Percentiles rank a stretch among this genome's conserved stretches.
Evolutionary conservation across 2,329 filamentous ascomycete genomes (phyloP).

Genomic region (Penicillium sp.): DNA sequence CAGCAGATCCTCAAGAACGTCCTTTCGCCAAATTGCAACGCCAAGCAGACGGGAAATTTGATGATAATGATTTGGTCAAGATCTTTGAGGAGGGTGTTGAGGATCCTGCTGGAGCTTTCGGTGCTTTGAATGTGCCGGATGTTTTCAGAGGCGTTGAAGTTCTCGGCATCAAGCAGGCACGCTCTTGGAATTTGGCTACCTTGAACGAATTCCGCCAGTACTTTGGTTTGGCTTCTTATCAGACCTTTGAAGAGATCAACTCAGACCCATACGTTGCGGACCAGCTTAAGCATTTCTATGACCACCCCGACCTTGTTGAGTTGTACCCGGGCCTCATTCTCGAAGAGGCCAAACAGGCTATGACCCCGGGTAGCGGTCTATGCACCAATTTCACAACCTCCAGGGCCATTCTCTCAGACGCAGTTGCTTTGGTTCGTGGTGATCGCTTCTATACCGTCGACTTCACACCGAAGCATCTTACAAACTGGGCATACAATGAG

Average conservation of each 20-base stretch:
- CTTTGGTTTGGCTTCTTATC: constrained; percentile 52
- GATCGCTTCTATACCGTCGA: constrained; percentile 50
- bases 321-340: constrained; percentile 58
- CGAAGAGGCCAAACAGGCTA: constrained; percentile 55
- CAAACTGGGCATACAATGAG: constrained; percentile 47
- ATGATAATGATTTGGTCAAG: constrained; percentile 57
- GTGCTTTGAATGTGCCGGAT: constrained; percentile 58
- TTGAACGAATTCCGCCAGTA: constrained; percentile 57
- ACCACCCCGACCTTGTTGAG: constrained; percentile 54
- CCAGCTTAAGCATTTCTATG: constrained; percentile 49
- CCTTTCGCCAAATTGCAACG: constrained; percentile 52
- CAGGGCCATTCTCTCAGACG: constrained; percentile 47
- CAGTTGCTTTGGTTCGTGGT: constrained; percentile 46
- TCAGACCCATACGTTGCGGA: constrained; percentile 48
- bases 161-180: constrained; percentile 60
- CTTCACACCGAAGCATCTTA: constrained; percentile 45
- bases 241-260: constrained; percentile 54
- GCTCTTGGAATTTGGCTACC: constrained; percentile 60
- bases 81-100: constrained; percentile 60
- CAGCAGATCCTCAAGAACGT: constrained; percentile 47
- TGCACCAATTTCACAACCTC: constrained; percentile 50
- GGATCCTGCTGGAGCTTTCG: constrained; percentile 59
- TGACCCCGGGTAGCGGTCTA: constrained; percentile 48
- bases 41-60: constrained; percentile 52
- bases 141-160: constrained; percentile 61